These are phyloP conservation scores for Fusarium domesticum DNA, from an alignment of 2,329 filamentous ascomycete genomes.

Conservation along the genomic window DNA sequence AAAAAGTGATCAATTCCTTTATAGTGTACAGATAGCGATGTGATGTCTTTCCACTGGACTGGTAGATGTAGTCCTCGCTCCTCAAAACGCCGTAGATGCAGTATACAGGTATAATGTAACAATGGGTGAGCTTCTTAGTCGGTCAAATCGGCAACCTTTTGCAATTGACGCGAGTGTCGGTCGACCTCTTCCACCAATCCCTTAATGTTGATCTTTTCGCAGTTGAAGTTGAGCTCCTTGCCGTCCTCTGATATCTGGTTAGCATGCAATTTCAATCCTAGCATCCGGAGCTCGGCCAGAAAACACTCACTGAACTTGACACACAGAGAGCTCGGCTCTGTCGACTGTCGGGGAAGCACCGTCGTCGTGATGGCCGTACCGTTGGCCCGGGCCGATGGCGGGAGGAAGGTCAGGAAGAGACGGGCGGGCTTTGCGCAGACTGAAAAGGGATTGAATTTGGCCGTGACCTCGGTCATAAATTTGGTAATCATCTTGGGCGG, in stretches of 20 bases:
- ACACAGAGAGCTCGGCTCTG: conserved; percentile 64
- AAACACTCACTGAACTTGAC: conserved; percentile 78
- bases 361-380: conserved; percentile 76
- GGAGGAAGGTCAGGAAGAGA: conserved; percentile 81
- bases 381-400: conserved; percentile 69
- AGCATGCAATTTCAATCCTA: no score
- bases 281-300: no score
- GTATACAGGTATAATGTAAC: conserved; percentile 28
- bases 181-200: conserved; percentile 87
- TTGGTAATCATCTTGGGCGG: conserved; percentile 69
- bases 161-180: conserved; percentile 77
- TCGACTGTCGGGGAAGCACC: conserved; percentile 67
- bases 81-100: conserved; percentile 36
- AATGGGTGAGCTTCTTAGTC: conserved; percentile 36
- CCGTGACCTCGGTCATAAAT: conserved; percentile 80
- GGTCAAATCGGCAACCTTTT: conserved; percentile 76
- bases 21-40: conserved; percentile 26
- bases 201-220: conserved; percentile 78
- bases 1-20: conserved; percentile 22
- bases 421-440: conserved; percentile 75
- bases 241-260: conserved; percentile 81
- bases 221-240: conserved; percentile 80
- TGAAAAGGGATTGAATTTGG: conserved; percentile 91
- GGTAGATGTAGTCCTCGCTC: conserved; percentile 21
- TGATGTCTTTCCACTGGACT: conserved; percentile 17